phyloP scores from a whole-genome alignment of 1,284 basidiomycete species.

The Ceratobasidium sp. region DNA sequence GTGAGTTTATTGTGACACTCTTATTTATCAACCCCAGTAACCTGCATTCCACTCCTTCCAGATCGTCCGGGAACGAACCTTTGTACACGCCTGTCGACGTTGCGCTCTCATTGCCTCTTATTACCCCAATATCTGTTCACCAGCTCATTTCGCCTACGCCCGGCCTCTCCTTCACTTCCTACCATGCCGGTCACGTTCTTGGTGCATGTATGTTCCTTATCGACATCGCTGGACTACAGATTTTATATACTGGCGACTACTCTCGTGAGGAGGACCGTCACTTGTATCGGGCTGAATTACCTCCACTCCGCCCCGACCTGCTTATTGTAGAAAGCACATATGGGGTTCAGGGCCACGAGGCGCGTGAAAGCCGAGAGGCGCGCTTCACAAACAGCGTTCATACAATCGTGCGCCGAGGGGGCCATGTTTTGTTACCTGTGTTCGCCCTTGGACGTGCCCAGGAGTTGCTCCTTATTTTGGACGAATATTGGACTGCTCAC shows the following conservation, averaged over 20 bases:
- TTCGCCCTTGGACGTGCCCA: conserved; percentile 98
- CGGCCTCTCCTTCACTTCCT: conserved; percentile 95
- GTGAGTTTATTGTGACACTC: conserved; percentile 61
- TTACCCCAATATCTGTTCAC: conserved; percentile 95
- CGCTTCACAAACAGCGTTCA: conserved; percentile 93
- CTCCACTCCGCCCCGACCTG: conserved; percentile 92
- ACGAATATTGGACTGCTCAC: conserved; percentile 98
- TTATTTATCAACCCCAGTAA: neutral
- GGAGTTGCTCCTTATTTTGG: conserved; percentile 93
- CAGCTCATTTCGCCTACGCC: conserved; percentile 94
- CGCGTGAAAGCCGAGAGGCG: conserved; percentile 92
- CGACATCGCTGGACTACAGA: conserved; percentile 95
- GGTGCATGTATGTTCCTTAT: conserved; percentile 99
- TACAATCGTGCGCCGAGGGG: conserved; percentile 91
- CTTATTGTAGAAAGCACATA: conserved; percentile 99
- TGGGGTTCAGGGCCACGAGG: conserved; percentile 94
- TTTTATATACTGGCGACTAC: conserved; percentile 98
- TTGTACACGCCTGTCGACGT: conserved; percentile 92
- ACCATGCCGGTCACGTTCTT: conserved; percentile 97
- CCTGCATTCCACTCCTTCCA: conserved; percentile 53
- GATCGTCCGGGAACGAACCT: conserved; percentile 79
- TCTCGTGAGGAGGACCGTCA: conserved; percentile 98
- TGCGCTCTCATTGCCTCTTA: conserved; percentile 89
- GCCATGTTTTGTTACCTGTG: conserved; percentile 92
- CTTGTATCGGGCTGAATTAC: conserved; percentile 95